These are phyloP conservation scores for Pleurotus salmoneostramineus DNA, from an alignment of 768 basidiomycete genomes.

Conservation along the genomic window DNA sequence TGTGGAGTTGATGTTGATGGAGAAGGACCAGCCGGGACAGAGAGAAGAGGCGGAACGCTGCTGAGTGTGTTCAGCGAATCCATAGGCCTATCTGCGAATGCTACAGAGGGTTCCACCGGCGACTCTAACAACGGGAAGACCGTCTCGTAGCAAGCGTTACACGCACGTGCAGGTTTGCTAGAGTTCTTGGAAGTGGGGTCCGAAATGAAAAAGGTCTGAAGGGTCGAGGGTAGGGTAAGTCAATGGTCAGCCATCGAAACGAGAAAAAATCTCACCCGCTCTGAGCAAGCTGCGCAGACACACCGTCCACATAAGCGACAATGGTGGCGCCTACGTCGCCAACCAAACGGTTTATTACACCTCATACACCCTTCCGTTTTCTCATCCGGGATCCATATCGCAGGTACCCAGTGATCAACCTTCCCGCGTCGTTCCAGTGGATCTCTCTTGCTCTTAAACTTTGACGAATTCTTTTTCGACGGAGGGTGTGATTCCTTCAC, in stretches of 20 bases:
- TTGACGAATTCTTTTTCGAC: slow-evolving; percentile 12
- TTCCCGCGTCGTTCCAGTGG: slow-evolving; percentile 37
- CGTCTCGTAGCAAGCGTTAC: slow-evolving; percentile 81
- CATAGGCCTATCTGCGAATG: slow-evolving; percentile 13
- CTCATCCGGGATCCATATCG: slow-evolving; percentile 89
- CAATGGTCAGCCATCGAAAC: background rate
- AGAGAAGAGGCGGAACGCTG: slow-evolving; percentile 50
- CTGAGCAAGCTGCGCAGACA: slow-evolving; percentile 83
- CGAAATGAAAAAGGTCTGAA: slow-evolving; percentile 79
- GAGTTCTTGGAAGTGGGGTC: slow-evolving; percentile 44
- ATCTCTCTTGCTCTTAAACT: slow-evolving; percentile 15
- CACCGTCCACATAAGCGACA: slow-evolving; percentile 84
- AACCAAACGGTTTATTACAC: slow-evolving; percentile 73
- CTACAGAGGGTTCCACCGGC: slow-evolving; percentile 12
- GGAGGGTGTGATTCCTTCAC: slow-evolving; percentile 17
- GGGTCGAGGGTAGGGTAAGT: background rate
- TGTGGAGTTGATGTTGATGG: slow-evolving; percentile 28
- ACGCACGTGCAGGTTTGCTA: slow-evolving; percentile 69
- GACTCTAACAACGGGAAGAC: slow-evolving; percentile 68
- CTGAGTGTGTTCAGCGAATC: slow-evolving; percentile 49
- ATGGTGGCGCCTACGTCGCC: slow-evolving; percentile 79
- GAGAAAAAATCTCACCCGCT: slow-evolving; percentile 46
- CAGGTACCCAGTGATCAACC: slow-evolving; percentile 84
- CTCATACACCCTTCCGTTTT: slow-evolving; percentile 84
- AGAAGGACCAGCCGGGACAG: slow-evolving; percentile 48